Conservation (phyloP, 441 rosid species). For the Manihot esculenta region DNA sequence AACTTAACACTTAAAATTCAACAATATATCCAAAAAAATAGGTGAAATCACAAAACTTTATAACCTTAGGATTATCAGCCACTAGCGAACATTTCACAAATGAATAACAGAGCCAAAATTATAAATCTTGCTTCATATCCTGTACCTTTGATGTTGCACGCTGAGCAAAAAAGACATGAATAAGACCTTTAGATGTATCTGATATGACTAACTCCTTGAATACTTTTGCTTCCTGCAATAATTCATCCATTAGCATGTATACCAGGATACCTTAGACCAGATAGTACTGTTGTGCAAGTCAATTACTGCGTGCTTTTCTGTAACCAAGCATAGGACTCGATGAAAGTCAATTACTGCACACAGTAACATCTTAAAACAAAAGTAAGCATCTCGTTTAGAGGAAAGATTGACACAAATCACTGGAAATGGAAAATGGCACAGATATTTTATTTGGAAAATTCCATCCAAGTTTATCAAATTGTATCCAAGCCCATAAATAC, state of each 20-base stretch:
- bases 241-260: slow-evolving; percentile 19
- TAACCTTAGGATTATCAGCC: background rate
- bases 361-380: background rate
- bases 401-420: slow-evolving; percentile 9
- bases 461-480: slow-evolving; percentile 8
- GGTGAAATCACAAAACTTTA: background rate
- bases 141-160: slow-evolving; percentile 83
- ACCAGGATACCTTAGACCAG: slow-evolving; percentile 6
- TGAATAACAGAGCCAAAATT: slow-evolving; percentile 1
- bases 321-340: too few relatives aligned
- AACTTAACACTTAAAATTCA: background rate
- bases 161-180: slow-evolving; percentile 82
- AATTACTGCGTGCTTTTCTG: background rate
- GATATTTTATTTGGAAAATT: slow-evolving; percentile 1
- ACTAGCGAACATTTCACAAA: background rate
- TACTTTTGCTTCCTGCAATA: slow-evolving; percentile 79
- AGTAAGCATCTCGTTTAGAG: slow-evolving; percentile 16
- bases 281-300: slow-evolving; percentile 4
- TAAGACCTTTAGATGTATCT: slow-evolving; percentile 80
- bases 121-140: slow-evolving; percentile 12
- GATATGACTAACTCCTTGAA: slow-evolving; percentile 69
- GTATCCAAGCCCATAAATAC: slow-evolving; percentile 30
- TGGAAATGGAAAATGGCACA: slow-evolving; percentile 11
- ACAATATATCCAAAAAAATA: background rate
- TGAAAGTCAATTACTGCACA: slow-evolving; percentile 2